These are phyloP conservation scores for Albugo candida DNA, from an alignment of 352 stramenopile species.

Conservation along the genomic window DNA sequence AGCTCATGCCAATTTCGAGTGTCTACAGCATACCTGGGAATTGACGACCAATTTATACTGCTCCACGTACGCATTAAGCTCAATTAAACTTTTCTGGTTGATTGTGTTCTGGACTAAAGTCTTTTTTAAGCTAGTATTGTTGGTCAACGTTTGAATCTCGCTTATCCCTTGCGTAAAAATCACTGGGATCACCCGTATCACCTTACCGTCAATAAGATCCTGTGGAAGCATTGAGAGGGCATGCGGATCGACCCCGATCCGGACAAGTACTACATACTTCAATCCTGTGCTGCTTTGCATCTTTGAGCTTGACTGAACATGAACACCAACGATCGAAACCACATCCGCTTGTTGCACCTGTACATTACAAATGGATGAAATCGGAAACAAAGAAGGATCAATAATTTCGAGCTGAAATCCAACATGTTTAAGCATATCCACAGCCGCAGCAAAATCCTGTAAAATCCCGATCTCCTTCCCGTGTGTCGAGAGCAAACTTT, in stretches of 20 bases:
- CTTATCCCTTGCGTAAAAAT: constrained; percentile 65
- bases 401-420: neutral
- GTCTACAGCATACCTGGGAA: no score
- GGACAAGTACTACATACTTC: constrained; percentile 25
- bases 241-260: constrained; percentile 27
- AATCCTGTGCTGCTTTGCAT: no score
- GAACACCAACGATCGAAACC: constrained; percentile 52
- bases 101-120: constrained; percentile 52
- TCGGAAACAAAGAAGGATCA: neutral
- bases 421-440: neutral
- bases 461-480: constrained; percentile 71
- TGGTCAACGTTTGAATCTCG: constrained; percentile 62
- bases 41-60: constrained; percentile 34
- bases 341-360: constrained; percentile 18
- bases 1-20: no score
- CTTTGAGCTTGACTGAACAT: no score
- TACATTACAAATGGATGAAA: neutral
- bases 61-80: constrained; percentile 32
- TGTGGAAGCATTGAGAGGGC: constrained; percentile 22
- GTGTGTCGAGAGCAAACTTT: constrained; percentile 46
- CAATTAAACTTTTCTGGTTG: constrained; percentile 47
- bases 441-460: constrained; percentile 10
- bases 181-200: constrained; percentile 36
- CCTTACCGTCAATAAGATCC: constrained; percentile 21
- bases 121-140: constrained; percentile 45